A percentile compares a stretch with the other conserved stretches of the same genome.
These are phyloP conservation scores for Podospora pseudopauciseta DNA, from an alignment of 495 filamentous ascomycete genomes.

Conservation along the genomic window DNA sequence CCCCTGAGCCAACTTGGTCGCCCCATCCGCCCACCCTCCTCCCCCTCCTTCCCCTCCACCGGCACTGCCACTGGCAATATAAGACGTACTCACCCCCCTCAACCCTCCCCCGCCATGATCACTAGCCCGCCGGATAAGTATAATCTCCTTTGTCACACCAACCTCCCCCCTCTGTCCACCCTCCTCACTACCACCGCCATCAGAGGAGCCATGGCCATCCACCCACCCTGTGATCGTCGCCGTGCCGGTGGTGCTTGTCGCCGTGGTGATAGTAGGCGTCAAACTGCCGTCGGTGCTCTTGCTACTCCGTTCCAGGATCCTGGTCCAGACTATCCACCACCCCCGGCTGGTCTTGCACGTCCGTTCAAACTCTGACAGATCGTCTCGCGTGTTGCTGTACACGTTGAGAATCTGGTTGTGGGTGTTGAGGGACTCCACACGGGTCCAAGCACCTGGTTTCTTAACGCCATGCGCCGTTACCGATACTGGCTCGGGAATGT, in stretches of 20 bases:
- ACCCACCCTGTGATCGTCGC: background rate
- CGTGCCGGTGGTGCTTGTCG: background rate
- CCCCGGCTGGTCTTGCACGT: constrained; percentile 87
- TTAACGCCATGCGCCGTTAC: background rate
- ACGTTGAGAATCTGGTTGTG: constrained; percentile 81
- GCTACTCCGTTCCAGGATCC: constrained; percentile 48
- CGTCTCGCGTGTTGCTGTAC: constrained; percentile 57
- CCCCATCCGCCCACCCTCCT: constrained; percentile 53
- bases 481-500: constrained; percentile 65
- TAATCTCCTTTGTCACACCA: constrained; percentile 60
- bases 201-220: background rate
- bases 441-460: constrained; percentile 55
- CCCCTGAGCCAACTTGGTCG: constrained; percentile 71
- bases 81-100: constrained; percentile 30
- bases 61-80: constrained; percentile 25
- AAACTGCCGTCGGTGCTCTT: background rate
- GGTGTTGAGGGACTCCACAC: constrained; percentile 85
- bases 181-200: background rate
- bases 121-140: constrained; percentile 74
- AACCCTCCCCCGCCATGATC: constrained; percentile 47
- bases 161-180: background rate
- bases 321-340: constrained; percentile 97
- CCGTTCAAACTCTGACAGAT: constrained; percentile 66
- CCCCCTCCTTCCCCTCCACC: constrained; percentile 42
- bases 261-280: background rate